Percentiles rank a stretch among this genome's conserved stretches.
Conservation (phyloP, 2,329 filamentous ascomycete genomes). For the Scleromitrula shiraiana region DNA sequence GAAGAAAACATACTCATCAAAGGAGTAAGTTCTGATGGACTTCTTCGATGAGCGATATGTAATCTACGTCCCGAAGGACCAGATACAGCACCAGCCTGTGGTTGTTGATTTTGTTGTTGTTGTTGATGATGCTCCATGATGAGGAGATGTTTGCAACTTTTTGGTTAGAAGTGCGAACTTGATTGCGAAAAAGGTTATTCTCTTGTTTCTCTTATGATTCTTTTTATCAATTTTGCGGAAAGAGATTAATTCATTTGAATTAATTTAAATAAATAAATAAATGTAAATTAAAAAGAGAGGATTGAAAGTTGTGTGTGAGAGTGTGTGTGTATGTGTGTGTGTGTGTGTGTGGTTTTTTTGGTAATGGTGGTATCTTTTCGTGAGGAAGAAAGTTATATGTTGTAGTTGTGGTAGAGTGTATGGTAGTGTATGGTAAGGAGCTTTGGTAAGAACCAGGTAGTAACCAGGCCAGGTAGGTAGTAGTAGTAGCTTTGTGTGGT, state of each 20-base stretch:
- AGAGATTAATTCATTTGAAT: neutral
- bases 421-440: neutral
- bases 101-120: conserved; percentile 38
- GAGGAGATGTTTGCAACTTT: conserved; percentile 26
- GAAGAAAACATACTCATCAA: conserved; percentile 80
- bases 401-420: neutral
- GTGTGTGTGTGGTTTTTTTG: neutral
- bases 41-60: conserved; percentile 94
- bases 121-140: conserved; percentile 35
- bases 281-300: neutral
- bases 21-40: conserved; percentile 93
- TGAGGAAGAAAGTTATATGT: neutral
- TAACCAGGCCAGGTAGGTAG: too few relatives aligned
- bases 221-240: neutral
- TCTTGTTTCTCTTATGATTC: neutral
- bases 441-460: too few relatives aligned
- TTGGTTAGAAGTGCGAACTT: neutral
- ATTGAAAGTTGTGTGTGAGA: neutral
- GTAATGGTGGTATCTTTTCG: too few relatives aligned
- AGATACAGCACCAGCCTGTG: conserved; percentile 49
- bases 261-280: neutral
- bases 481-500: too few relatives aligned
- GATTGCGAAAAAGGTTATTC: conserved; percentile 27
- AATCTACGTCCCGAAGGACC: conserved; percentile 82
- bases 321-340: neutral